A percentile compares a stretch with the other conserved stretches of the same genome.
These are phyloP conservation scores for Solanum bukasovii DNA, from an alignment of 257 asterid species.

Conservation along the genomic window DNA sequence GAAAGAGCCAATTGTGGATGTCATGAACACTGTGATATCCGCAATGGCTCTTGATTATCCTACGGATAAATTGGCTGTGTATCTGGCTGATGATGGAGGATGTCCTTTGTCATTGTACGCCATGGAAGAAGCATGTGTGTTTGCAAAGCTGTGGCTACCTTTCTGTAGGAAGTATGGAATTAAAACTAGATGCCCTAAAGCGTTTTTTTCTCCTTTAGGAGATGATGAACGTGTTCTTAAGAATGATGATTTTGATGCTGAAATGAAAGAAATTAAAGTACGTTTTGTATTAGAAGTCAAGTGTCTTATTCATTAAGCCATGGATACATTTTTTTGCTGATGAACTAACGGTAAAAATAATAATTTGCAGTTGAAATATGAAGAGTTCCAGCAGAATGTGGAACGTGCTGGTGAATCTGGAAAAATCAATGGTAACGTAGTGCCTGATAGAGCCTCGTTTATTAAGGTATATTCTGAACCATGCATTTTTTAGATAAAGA, in stretches of 20 bases:
- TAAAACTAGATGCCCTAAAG: conserved; percentile 40
- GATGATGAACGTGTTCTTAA: neutral
- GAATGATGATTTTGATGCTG: conserved; percentile 2
- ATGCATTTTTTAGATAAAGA: neutral
- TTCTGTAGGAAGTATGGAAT: conserved; percentile 43
- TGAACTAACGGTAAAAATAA: neutral
- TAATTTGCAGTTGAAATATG: conserved; percentile 39
- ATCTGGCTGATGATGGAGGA: conserved; percentile 62
- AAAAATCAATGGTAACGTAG: conserved; percentile 33
- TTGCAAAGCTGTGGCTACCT: conserved; percentile 41
- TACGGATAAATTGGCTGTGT: conserved; percentile 36
- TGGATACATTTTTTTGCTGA: neutral
- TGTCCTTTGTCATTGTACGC: conserved; percentile 28
- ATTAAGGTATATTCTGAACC: conserved; percentile 42
- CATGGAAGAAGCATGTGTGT: conserved; percentile 25
- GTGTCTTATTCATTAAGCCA: too few relatives aligned
- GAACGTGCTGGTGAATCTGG: conserved; percentile 34
- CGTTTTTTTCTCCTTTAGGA: conserved; percentile 16
- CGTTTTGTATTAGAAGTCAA: neutral
- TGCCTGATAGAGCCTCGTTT: conserved; percentile 46
- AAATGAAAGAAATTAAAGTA: conserved; percentile 22
- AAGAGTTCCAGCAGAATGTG: conserved; percentile 51
- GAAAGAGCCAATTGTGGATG: conserved; percentile 45
- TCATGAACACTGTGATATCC: conserved; percentile 72
- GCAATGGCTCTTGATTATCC: conserved; percentile 73